A percentile compares a stretch with the other conserved stretches of the same genome.
These are phyloP conservation scores for Ogataea hybrid DNA, from an alignment of 1,139 yeast species.

Conservation along the genomic window DNA sequence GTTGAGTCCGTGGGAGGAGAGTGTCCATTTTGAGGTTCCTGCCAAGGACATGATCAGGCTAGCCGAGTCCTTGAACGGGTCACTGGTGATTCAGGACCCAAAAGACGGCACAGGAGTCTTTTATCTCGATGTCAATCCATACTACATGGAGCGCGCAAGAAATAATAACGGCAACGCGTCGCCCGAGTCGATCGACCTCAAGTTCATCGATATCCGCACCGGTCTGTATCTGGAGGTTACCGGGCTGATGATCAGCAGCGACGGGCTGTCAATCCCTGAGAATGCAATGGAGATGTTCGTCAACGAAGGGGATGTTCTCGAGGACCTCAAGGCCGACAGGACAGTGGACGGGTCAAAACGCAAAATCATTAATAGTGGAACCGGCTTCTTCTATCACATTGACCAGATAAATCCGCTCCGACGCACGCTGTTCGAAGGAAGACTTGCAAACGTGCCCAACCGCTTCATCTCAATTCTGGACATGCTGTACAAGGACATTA, in stretches of 20 bases:
- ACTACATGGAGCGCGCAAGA: constrained; percentile 39
- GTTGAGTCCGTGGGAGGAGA: constrained; percentile 53
- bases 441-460: no score
- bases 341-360: no score
- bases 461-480: no score
- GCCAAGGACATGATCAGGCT: constrained; percentile 40
- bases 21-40: constrained; percentile 50
- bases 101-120: constrained; percentile 42
- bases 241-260: constrained; percentile 30
- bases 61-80: constrained; percentile 44
- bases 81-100: constrained; percentile 41
- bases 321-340: constrained; percentile 17
- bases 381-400: no score
- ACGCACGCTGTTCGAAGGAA: no score
- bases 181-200: constrained; percentile 48
- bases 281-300: constrained; percentile 27
- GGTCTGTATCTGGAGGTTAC: constrained; percentile 53
- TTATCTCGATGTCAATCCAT: constrained; percentile 48
- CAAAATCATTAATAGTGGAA: no score
- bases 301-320: constrained; percentile 15
- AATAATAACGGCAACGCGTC: constrained; percentile 40
- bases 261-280: constrained; percentile 19
- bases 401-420: no score
- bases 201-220: constrained; percentile 48
- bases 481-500: no score